These are phyloP conservation scores for Hypoxylon perforatum DNA, from an alignment of 495 filamentous ascomycete species.

Conservation along the genomic window DNA sequence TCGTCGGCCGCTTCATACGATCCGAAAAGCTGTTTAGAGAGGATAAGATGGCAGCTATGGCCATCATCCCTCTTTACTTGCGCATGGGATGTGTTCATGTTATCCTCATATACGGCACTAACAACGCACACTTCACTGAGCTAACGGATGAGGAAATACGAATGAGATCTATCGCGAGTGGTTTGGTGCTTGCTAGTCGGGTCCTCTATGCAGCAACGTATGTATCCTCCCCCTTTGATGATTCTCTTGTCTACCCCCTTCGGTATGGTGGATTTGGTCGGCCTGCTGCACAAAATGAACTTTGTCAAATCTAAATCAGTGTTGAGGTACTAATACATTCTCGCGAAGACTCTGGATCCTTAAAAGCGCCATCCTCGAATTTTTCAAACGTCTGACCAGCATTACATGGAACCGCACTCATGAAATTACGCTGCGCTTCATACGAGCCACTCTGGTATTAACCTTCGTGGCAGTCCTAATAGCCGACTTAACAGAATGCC, in stretches of 20 bases:
- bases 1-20: constrained; percentile 81
- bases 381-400: constrained; percentile 80
- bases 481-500: constrained; percentile 85
- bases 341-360: constrained; percentile 82
- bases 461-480: constrained; percentile 86
- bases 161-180: constrained; percentile 68
- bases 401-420: constrained; percentile 77
- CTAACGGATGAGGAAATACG: constrained; percentile 60
- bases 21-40: constrained; percentile 85
- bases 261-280: not conserved
- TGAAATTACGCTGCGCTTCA: constrained; percentile 70
- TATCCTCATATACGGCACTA: constrained; percentile 86
- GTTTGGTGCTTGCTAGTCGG: constrained; percentile 71
- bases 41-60: constrained; percentile 85
- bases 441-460: constrained; percentile 76
- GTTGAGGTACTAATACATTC: constrained; percentile 27
- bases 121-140: constrained; percentile 70
- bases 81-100: constrained; percentile 91
- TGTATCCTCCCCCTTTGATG: constrained; percentile 42
- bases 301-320: not conserved
- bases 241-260: not conserved
- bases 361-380: constrained; percentile 91
- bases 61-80: constrained; percentile 79
- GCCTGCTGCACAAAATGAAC: not conserved
- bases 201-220: constrained; percentile 78